Base-by-base conservation (phyloP, 2,329 filamentous ascomycete genomes). In the Colletotrichum endophyticum region DNA sequence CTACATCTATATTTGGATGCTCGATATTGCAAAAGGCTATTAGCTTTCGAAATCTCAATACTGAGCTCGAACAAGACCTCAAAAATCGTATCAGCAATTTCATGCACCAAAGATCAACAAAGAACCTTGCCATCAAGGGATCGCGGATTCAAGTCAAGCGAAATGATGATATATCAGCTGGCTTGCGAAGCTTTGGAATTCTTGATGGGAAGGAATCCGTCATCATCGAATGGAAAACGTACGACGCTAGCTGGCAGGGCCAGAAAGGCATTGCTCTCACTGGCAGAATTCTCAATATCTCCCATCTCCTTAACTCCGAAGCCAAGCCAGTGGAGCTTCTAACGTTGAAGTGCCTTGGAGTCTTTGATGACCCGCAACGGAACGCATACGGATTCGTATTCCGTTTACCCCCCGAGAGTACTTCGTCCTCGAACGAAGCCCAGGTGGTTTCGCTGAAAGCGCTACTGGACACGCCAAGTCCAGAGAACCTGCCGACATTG, bases 1-100 rank as follows among this genome's bases (percentile, higher is more conserved):
- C n/a, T 22, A 22, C n/a, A 22, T n/a, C 9, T 0, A 22, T 49
- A 0, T 1, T 22, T 49, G n/a, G 0, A 13, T 49, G 0, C 44
- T 49, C 44, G n/a, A 49, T 6, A 22, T 3, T 22, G 5, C n/a
- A 49, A 49, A 49, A 49, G 6, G n/a, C 44, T 12, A 49, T 49
- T 1, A 13, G 44, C 0, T n/a, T 49, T 49, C n/a, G 44, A 3
- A 49, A n/a, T 22, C 19, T 49, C n/a, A 49, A n/a, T 1, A 49
- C 44, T 13, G 44, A 22, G n/a, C 44, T 22, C n/a, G 44, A 49
- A 49, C 2, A 22, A 49, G 44, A 49, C n/a, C 44, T 49, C 44
- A 49, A 49, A 0, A 49, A 49, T 1, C 44, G 44, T 49, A 49
- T 49, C n/a, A 3, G 44, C 44, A 49, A 49, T 12, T 49, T 49